Base-by-base conservation (phyloP, 306 rosid species). In the Sindora glabra region DNA sequence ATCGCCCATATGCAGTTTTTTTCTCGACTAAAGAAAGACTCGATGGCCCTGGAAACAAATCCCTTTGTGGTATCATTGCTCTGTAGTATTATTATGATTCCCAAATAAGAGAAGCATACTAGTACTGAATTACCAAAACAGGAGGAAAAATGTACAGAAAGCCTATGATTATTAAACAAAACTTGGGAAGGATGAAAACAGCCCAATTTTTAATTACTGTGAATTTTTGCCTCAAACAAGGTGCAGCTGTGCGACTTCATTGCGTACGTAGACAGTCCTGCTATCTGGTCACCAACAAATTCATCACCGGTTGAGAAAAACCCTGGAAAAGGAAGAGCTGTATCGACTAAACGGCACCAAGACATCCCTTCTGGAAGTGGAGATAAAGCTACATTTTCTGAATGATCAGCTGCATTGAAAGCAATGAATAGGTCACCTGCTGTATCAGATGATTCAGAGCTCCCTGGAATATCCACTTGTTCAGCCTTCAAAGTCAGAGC, bases 291-390 rank as follows among this genome's bases (percentile, higher is more conserved):
- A 41, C 54, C 37, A 27, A 88, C 74, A 3, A 69, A 48, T 72
- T 81, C 81, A 3, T 90, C 90, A 16, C 36, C 50, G 38, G 36
- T 49, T 0, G 72, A 83, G 83, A 92, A 86, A 72, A 88, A 88
- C 10, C 81, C 94, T 0, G 98, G 96, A 68, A 77, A 88, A 33
- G 89, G 89, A 66, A 86, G 96, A 60, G 90, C 80, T 0, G 98
- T 92, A 58, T 92, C 95, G 3, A 88, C 86, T 59, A 92, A 60
- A 53, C 86, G 75, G 56, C 52, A 39, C 95, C 96, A 92, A 51
- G 56, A 70, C 77, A 57, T 53, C 21, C 90, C 88, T 64, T 79
- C 79, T 8, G 74, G 79, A n/a, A 66, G 76, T 16, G 32, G 51
- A 19, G 96, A 86, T 39, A 88, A 79, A 78, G 71, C 64, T 40